Evolutionary conservation across 148 eudicot species (phyloP).

Genomic region (Vaccinium corymbosum): DNA sequence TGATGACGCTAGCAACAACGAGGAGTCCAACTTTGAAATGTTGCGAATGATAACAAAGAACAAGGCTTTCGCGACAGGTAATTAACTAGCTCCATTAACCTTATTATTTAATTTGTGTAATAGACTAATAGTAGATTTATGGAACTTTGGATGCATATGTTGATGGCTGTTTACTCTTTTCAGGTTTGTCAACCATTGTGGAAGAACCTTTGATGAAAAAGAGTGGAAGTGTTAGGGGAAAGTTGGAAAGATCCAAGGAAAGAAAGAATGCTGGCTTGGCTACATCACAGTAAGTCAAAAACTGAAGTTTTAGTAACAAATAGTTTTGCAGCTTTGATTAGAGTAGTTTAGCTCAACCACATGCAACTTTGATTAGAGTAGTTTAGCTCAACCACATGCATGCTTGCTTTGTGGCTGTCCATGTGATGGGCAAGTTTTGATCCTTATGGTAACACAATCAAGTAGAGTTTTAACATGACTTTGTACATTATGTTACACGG

Average conservation of each 20-base stretch:
- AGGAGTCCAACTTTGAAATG: conserved; percentile 9
- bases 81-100: neutral
- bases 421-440: conserved; percentile 10
- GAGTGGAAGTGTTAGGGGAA: conserved; percentile 20
- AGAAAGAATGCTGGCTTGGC: conserved; percentile 15
- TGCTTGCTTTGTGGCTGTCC: neutral
- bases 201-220: conserved; percentile 30
- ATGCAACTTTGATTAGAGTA: neutral
- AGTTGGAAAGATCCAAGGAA: conserved; percentile 17
- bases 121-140: neutral
- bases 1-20: neutral
- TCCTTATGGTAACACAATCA: neutral
- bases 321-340: neutral
- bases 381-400: neutral
- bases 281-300: neutral
- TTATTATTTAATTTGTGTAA: neutral
- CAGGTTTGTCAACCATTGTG: conserved; percentile 35
- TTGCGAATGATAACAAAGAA: conserved; percentile 8
- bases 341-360: neutral
- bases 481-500: too few species aligned
- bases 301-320: neutral
- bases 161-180: conserved; percentile 8
- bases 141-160: neutral
- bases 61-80: conserved; percentile 27
- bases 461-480: neutral